A percentile compares a stretch with the other conserved stretches of the same genome.
Evolutionary conservation across 164 flowering plant genomes (phyloP).

Genomic region (Umbilicus rupestris): DNA sequence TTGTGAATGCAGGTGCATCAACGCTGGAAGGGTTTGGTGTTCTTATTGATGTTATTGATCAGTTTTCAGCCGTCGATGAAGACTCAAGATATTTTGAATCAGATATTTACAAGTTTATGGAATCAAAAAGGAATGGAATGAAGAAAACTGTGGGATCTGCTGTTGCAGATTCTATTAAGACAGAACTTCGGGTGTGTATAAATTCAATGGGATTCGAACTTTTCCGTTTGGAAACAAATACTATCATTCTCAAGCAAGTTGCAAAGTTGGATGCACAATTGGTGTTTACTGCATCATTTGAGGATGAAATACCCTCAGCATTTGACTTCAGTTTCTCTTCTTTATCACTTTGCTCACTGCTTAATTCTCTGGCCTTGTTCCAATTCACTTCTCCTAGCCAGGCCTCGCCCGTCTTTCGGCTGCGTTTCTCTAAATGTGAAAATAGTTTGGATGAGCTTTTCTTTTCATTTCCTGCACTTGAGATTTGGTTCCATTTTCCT

Average conservation of each 20-base stretch:
- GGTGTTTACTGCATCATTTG: constrained; percentile 33
- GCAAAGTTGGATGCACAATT: constrained; percentile 49
- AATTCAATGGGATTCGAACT: constrained; percentile 34
- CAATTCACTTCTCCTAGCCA: constrained; percentile 21
- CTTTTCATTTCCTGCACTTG: constrained; percentile 43
- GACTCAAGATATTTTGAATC: constrained; percentile 40
- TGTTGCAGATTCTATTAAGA: constrained; percentile 19
- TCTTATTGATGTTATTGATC: constrained; percentile 31
- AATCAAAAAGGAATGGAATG: constrained; percentile 25
- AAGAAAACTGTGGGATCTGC: constrained; percentile 15
- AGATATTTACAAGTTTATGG: constrained; percentile 55
- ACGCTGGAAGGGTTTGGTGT: constrained; percentile 39
- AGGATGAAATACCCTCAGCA: constrained; percentile 27
- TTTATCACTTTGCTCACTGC: constrained; percentile 37
- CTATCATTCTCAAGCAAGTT: constrained; percentile 23
- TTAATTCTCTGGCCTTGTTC: constrained; percentile 29
- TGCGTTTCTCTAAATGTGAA: constrained; percentile 29
- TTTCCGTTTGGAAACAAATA: constrained; percentile 13
- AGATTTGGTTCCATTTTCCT: constrained; percentile 55
- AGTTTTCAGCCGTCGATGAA: constrained; percentile 39
- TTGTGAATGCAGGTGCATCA: constrained; percentile 31
- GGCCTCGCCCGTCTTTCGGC: constrained; percentile 26
- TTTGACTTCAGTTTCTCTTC: constrained; percentile 34
- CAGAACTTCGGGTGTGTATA: constrained; percentile 31
- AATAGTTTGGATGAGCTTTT: constrained; percentile 23